Conservation (phyloP, 495 filamentous ascomycete genomes). For the Aspergillus saccharolyticus region DNA sequence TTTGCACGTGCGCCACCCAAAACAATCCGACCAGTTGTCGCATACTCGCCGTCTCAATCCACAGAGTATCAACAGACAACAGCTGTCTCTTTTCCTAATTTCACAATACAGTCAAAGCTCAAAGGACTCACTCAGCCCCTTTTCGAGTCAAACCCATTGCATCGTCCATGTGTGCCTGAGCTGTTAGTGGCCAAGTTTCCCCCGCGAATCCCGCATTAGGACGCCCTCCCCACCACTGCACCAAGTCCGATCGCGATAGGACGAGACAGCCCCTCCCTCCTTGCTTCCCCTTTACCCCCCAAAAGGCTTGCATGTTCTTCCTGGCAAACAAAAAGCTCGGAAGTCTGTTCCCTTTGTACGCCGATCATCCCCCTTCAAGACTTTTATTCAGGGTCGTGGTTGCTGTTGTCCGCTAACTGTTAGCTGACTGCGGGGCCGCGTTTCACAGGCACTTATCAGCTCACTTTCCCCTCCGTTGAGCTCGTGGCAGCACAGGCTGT, state of each 20-base stretch:
- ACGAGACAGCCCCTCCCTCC: not conserved
- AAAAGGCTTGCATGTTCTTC: not conserved
- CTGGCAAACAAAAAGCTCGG: not conserved
- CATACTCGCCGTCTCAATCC: no score
- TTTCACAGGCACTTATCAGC: not conserved
- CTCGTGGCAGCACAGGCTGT: not conserved
- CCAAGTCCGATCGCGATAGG: not conserved
- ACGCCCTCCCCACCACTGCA: not conserved
- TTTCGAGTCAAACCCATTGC: not conserved
- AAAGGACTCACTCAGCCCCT: no score
- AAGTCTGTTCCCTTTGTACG: not conserved
- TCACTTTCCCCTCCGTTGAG: not conserved
- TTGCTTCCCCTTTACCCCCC: not conserved
- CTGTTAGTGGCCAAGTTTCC: slow-evolving; percentile 1
- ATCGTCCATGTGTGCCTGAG: not conserved
- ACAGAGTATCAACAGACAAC: not conserved
- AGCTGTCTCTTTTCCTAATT: not conserved
- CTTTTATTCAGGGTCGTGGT: not conserved
- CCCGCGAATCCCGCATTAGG: slow-evolving; percentile 1
- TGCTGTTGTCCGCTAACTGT: not conserved
- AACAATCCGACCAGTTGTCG: not conserved
- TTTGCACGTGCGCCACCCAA: not conserved
- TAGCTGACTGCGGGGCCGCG: slow-evolving; percentile 1
- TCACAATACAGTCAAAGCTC: no score
- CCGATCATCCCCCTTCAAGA: not conserved